Evolutionary conservation across 2,329 filamentous ascomycete genomes (phyloP).

Genomic region (Aspergillus sp.): DNA sequence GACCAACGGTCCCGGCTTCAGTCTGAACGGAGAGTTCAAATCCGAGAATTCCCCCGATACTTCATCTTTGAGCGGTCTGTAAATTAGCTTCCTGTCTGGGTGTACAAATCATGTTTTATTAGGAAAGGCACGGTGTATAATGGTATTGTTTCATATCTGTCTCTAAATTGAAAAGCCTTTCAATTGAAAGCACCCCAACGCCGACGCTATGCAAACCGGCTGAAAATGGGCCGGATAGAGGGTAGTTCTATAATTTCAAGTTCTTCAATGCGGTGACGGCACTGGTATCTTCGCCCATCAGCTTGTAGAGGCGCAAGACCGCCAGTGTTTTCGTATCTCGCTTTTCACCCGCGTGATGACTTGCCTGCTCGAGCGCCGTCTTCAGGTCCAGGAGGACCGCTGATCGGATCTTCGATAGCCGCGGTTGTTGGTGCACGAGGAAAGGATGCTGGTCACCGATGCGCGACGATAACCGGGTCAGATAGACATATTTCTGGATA

Average conservation of each 20-base stretch:
- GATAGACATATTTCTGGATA: constrained; percentile 57
- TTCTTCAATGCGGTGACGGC: constrained; percentile 58
- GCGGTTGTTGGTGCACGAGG: constrained; percentile 54
- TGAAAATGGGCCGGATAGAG: neutral
- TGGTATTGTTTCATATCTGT: constrained; percentile 35
- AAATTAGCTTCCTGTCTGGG: constrained; percentile 44
- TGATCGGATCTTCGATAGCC: constrained; percentile 58
- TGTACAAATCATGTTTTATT: constrained; percentile 45
- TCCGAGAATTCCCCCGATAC: constrained; percentile 59
- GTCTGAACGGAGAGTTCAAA: constrained; percentile 75
- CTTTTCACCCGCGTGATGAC: constrained; percentile 32
- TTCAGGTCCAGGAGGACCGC: constrained; percentile 66
- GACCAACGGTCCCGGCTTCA: constrained; percentile 82
- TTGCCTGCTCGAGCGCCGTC: constrained; percentile 60
- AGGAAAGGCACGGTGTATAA: constrained; percentile 42
- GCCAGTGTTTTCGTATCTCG: constrained; percentile 49
- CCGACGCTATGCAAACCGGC: constrained; percentile 43
- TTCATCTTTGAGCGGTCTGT: constrained; percentile 44
- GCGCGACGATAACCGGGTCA: constrained; percentile 51
- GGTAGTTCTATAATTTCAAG: constrained; percentile 29
- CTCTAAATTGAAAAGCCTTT: constrained; percentile 11
- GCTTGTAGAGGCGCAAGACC: constrained; percentile 59
- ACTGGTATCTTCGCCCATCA: constrained; percentile 60
- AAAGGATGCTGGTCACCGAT: constrained; percentile 63
- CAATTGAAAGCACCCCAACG: constrained; percentile 30